Base-by-base conservation (phyloP, 306 rosid genomes). In the Vicia villosa region DNA sequence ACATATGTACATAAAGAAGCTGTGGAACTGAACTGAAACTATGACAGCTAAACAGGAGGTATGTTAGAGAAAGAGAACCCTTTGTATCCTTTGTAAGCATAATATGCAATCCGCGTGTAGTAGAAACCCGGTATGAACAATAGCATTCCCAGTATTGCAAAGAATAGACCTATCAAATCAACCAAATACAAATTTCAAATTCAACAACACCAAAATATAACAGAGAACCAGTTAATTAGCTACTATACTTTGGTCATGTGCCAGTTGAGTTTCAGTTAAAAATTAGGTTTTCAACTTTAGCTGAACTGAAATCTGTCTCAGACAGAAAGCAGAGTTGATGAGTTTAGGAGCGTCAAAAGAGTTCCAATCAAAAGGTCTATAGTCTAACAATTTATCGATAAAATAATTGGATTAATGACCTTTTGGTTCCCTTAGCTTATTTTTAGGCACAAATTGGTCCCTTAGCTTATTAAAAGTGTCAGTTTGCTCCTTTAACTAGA, bases 51-150 rank as follows among this genome's bases (percentile, higher is more conserved):
- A 10, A 95, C 97, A 0, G 91, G 91, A 5, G 99, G 99, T 68
- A 95, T 95, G 87, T 95, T 95, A 59, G 96, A 80, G 91, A 95
- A 91, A 45, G 99, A 95, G 86, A 95, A 95, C 6, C 97, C 97
- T 67, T 89, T 84, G 87, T 91, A 95, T 16, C 99, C 99, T 72
- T 91, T 95, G 69, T 91, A 95, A 72, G 99, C 99, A 82, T 87
- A 95, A 68, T 95, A 95, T 10, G 99, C 99, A 80, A 95, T 91
- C 88, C 97, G 76, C 10, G 99, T 95, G 86, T 95, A 95, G 78
- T 95, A 95, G 81, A 82, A 95, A 0, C 99, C 97, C 55, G 99
- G 99, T 63, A 95, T 87, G 88, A 95, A 95, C 88, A 95, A 75
- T 62, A 95, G 10, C 79, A 62, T 66, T 57, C 99, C 99, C 60